Percentiles rank a stretch among this genome's conserved stretches.
Evolutionary conservation across 805 yeast species (phyloP).

Genomic region (Lipomyces kockii): DNA sequence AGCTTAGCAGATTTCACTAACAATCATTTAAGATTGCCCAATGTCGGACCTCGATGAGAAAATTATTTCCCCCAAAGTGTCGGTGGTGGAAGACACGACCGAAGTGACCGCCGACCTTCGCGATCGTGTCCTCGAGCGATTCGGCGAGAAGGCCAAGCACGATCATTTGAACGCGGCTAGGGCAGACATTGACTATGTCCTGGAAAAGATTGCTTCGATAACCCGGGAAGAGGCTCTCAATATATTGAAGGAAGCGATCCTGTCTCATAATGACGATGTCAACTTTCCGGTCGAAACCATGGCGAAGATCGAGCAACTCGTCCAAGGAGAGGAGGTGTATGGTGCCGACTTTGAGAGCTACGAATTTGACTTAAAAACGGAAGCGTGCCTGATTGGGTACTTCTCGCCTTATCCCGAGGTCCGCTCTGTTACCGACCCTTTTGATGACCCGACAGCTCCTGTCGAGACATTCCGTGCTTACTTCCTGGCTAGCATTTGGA

Average conservation of each 20-base stretch:
- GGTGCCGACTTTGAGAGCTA: neutral
- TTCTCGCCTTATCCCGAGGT: conserved; percentile 69
- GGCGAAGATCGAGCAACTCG: conserved; percentile 13
- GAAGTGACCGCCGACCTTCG: neutral
- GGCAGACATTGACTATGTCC: conserved; percentile 15
- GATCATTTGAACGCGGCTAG: neutral
- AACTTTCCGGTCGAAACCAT: conserved; percentile 23
- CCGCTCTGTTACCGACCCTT: conserved; percentile 54
- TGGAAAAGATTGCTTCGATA: conserved; percentile 18
- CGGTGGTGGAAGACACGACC: neutral
- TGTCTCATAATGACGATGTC: conserved; percentile 18
- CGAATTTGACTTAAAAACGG: conserved; percentile 31
- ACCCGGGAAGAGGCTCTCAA: conserved; percentile 48
- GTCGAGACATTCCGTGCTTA: conserved; percentile 27
- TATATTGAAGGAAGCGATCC: conserved; percentile 14
- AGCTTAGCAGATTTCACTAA: too few relatives aligned
- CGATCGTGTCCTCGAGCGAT: neutral
- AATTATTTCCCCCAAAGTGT: too few relatives aligned
- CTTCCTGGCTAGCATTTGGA: conserved; percentile 48
- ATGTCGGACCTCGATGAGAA: too few relatives aligned
- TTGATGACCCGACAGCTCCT: conserved; percentile 8
- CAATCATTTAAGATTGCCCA: too few relatives aligned
- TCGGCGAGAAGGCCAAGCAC: neutral
- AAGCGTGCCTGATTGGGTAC: conserved; percentile 46
- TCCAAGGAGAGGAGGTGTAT: conserved; percentile 12